Conservation (phyloP, 768 basidiomycete species). For the Calvatia gigantea region DNA sequence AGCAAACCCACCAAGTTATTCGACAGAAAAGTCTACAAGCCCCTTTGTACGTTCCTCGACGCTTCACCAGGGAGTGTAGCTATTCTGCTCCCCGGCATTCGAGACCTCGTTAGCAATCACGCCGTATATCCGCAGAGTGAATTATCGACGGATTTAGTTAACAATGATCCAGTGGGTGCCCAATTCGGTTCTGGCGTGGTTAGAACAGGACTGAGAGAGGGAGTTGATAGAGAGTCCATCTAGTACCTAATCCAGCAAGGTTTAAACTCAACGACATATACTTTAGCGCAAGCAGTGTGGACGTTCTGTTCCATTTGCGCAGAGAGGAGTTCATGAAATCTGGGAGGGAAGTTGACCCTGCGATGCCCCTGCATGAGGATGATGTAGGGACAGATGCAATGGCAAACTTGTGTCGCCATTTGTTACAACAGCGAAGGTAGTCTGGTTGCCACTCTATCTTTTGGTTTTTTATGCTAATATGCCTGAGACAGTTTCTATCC, state of each 20-base stretch:
- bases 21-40: constrained; percentile 53
- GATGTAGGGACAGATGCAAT: constrained; percentile 65
- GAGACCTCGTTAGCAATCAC: constrained; percentile 78
- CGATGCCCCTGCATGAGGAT: constrained; percentile 31
- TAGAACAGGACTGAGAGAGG: not conserved
- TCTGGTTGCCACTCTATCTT: not conserved
- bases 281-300: constrained; percentile 81
- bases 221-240: constrained; percentile 57
- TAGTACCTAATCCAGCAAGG: constrained; percentile 83
- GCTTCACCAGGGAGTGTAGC: constrained; percentile 64
- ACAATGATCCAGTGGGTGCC: constrained; percentile 48
- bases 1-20: constrained; percentile 67
- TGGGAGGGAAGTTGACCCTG: constrained; percentile 57
- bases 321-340: constrained; percentile 77
- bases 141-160: constrained; percentile 38
- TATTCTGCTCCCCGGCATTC: constrained; percentile 78
- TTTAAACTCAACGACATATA: constrained; percentile 84
- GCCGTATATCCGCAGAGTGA: constrained; percentile 83
- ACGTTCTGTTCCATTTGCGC: constrained; percentile 84
- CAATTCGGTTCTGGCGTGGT: not conserved
- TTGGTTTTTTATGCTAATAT: not conserved
- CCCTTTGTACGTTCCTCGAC: constrained; percentile 54
- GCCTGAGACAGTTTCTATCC: constrained; percentile 81
- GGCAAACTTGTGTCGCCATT: constrained; percentile 71
- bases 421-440: constrained; percentile 87